A percentile compares a stretch with the other conserved stretches of the same genome.
These are phyloP conservation scores for Peniophora sp. DNA, from an alignment of 1,284 basidiomycete species.

Conservation along the genomic window DNA sequence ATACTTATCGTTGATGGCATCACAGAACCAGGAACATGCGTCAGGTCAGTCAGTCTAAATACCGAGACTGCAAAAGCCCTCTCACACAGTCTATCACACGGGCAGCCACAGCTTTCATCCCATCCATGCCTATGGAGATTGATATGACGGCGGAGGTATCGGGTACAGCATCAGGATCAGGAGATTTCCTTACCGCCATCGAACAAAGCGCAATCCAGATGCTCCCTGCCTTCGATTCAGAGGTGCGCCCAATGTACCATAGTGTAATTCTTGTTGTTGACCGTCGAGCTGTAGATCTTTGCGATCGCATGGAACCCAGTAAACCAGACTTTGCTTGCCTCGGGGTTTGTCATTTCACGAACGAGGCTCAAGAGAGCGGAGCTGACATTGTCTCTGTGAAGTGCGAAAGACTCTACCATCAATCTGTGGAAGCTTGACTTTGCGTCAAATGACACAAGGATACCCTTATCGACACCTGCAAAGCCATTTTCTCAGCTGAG, in stretches of 20 bases:
- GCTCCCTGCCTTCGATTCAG: background rate
- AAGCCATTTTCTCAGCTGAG: background rate
- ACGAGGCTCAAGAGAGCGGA: background rate
- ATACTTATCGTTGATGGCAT: too few species aligned
- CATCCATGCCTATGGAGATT: too few species aligned
- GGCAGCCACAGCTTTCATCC: too few species aligned
- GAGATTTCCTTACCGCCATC: too few species aligned
- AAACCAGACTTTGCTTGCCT: background rate
- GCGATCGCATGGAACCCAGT: background rate
- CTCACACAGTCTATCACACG: too few species aligned
- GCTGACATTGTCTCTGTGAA: slow-evolving; percentile 18
- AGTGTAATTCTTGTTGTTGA: background rate
- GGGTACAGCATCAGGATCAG: too few species aligned
- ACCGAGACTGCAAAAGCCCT: too few species aligned
- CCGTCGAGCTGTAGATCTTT: background rate
- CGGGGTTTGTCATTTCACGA: background rate
- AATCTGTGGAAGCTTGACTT: slow-evolving; percentile 68
- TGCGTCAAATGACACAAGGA: slow-evolving; percentile 10
- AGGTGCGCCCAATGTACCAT: background rate
- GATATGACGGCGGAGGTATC: too few species aligned
- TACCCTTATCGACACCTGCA: background rate
- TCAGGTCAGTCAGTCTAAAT: too few species aligned
- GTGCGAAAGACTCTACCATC: slow-evolving; percentile 70
- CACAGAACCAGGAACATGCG: too few species aligned
- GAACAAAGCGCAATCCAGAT: background rate